These are phyloP conservation scores for Boehmeria nivea DNA, from an alignment of 306 rosid species.

Conservation along the genomic window DNA sequence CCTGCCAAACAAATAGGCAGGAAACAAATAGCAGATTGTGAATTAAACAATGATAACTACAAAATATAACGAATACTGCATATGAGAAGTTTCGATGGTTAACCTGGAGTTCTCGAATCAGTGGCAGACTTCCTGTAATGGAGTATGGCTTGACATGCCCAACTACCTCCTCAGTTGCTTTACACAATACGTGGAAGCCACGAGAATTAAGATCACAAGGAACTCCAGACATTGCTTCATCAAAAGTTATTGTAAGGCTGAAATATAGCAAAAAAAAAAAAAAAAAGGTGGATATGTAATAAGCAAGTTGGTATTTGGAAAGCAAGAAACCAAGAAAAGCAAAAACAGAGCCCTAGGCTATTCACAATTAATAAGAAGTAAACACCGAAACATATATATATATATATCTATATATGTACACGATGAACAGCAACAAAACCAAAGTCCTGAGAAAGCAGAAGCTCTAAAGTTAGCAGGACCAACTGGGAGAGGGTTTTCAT, in stretches of 20 bases:
- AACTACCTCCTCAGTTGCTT: slow-evolving; percentile 92
- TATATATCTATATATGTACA: not conserved
- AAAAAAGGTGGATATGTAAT: no score
- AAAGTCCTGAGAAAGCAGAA: no score
- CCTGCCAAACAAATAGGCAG: slow-evolving; percentile 36
- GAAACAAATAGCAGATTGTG: slow-evolving; percentile 2
- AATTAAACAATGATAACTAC: not conserved
- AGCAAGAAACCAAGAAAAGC: not conserved
- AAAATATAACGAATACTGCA: not conserved
- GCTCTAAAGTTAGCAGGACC: no score
- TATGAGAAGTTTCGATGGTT: not conserved
- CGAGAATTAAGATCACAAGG: slow-evolving; percentile 79
- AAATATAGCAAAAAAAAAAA: slow-evolving; percentile 4
- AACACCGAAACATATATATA: no score
- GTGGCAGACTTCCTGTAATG: slow-evolving; percentile 85
- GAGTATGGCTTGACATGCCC: slow-evolving; percentile 90
- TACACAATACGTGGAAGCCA: slow-evolving; percentile 76
- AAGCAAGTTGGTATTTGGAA: no score
- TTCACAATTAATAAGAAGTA: no score
- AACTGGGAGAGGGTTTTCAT: no score
- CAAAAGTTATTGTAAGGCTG: slow-evolving; percentile 66
- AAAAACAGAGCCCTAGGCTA: no score
- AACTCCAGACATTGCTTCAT: slow-evolving; percentile 70
- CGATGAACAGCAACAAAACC: no score
- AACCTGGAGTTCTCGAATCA: slow-evolving; percentile 92